Evolutionary conservation across 2,329 filamentous ascomycete species (phyloP).

Genomic region (Xylaria multiplex): DNA sequence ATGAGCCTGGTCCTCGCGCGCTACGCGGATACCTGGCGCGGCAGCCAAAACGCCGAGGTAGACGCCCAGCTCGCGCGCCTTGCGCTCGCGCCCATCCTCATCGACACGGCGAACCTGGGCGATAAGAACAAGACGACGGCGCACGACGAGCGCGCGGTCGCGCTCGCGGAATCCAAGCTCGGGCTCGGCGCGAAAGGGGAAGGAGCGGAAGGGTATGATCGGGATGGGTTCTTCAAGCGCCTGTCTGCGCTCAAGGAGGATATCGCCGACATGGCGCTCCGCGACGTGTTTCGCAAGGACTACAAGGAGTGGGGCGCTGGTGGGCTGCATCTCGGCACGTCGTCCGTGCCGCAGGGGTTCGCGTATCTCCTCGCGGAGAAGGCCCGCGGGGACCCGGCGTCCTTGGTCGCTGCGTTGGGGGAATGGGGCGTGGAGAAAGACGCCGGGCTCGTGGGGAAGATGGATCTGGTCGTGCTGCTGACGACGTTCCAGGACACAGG

Average conservation of each 20-base stretch:
- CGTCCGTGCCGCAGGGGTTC: slow-evolving; percentile 71
- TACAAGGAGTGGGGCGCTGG: slow-evolving; percentile 81
- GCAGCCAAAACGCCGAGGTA: slow-evolving; percentile 41
- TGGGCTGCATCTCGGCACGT: slow-evolving; percentile 70
- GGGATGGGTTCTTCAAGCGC: slow-evolving; percentile 65
- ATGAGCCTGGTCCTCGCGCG: slow-evolving; percentile 74
- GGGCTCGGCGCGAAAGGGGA: not conserved
- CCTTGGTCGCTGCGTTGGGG: slow-evolving; percentile 56
- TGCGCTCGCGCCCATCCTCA: slow-evolving; percentile 74
- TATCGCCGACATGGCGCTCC: slow-evolving; percentile 67
- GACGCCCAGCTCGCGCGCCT: slow-evolving; percentile 73
- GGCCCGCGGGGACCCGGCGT: slow-evolving; percentile 55
- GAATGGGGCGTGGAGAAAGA: slow-evolving; percentile 28
- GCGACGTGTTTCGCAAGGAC: slow-evolving; percentile 80
- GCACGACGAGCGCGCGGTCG: slow-evolving; percentile 67
- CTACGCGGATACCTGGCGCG: slow-evolving; percentile 67
- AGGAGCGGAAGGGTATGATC: slow-evolving; percentile 58
- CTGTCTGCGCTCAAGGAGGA: slow-evolving; percentile 74
- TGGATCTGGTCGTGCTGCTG: slow-evolving; percentile 76
- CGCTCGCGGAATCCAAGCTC: slow-evolving; percentile 65
- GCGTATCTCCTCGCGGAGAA: slow-evolving; percentile 64
- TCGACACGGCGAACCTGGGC: slow-evolving; percentile 75
- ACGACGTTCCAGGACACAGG: slow-evolving; percentile 67
- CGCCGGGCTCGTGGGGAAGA: slow-evolving; percentile 59
- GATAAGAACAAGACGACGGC: slow-evolving; percentile 71